Evolutionary conservation across 306 rosid species (phyloP).

Genomic region (Trichosanthes cucumerina): DNA sequence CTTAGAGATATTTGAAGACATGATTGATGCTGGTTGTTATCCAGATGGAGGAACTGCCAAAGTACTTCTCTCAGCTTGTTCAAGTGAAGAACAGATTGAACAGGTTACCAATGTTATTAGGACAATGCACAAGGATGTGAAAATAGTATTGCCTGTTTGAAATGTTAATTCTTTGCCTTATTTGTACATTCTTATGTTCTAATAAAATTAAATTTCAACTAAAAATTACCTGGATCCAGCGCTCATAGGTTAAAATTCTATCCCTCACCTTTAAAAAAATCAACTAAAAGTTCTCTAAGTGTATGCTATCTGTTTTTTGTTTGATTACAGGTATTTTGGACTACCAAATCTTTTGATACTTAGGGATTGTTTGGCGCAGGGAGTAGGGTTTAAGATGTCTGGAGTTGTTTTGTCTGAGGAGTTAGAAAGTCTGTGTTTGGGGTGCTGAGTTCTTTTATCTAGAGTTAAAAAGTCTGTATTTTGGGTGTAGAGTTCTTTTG

Average conservation of each 20-base stretch:
- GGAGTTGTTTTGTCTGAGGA: no score
- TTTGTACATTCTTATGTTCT: neutral
- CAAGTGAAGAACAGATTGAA: slow-evolving; percentile 57
- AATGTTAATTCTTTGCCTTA: neutral
- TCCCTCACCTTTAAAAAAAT: neutral
- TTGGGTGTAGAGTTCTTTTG: no score
- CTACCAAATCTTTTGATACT: neutral
- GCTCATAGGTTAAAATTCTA: neutral
- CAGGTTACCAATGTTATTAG: slow-evolving; percentile 76
- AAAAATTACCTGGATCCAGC: neutral
- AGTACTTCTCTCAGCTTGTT: slow-evolving; percentile 73
- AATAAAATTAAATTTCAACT: neutral
- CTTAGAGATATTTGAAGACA: slow-evolving; percentile 77
- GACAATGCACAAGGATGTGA: slow-evolving; percentile 63
- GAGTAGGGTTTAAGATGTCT: no score
- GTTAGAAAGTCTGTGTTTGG: no score
- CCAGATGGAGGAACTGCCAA: slow-evolving; percentile 91
- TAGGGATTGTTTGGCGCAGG: no score
- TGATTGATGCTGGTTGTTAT: slow-evolving; percentile 85
- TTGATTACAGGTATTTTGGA: neutral
- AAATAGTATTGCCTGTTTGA: slow-evolving; percentile 38
- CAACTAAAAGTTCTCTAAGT: neutral
- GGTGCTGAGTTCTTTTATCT: no score
- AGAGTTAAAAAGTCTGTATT: no score
- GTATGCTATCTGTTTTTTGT: neutral